These are phyloP conservation scores for Ramaria sp. DNA, from an alignment of 768 basidiomycete genomes.

Conservation along the genomic window DNA sequence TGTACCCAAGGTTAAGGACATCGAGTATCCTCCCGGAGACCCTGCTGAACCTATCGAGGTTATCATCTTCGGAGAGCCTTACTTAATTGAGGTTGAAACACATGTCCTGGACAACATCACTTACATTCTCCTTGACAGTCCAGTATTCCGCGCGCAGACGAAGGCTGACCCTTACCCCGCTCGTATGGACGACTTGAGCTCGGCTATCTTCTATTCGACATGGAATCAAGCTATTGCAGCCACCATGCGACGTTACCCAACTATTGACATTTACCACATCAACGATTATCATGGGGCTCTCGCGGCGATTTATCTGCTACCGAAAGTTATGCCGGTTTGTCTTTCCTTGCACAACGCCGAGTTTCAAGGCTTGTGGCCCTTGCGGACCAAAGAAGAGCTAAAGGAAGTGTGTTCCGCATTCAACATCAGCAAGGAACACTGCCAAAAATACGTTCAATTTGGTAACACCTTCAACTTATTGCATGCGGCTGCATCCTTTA, in stretches of 20 bases:
- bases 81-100: slow-evolving; percentile 91
- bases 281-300: slow-evolving; percentile 95
- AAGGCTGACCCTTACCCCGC: slow-evolving; percentile 94
- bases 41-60: slow-evolving; percentile 92
- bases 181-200: slow-evolving; percentile 94
- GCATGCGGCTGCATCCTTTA: slow-evolving; percentile 87
- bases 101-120: slow-evolving; percentile 93
- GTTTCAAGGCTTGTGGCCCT: slow-evolving; percentile 94
- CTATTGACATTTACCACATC: slow-evolving; percentile 89
- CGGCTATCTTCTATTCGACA: slow-evolving; percentile 95
- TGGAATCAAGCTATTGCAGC: slow-evolving; percentile 97
- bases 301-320: slow-evolving; percentile 82
- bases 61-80: slow-evolving; percentile 91
- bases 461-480: slow-evolving; percentile 96
- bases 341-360: slow-evolving; percentile 94
- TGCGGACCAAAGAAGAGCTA: slow-evolving; percentile 96
- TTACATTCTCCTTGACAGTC: slow-evolving; percentile 86
- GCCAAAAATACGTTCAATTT: slow-evolving; percentile 95
- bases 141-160: slow-evolving; percentile 94
- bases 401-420: slow-evolving; percentile 97
- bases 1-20: slow-evolving; percentile 86
- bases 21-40: slow-evolving; percentile 88
- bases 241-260: slow-evolving; percentile 75
- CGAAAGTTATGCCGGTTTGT: slow-evolving; percentile 83
- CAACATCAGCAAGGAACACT: slow-evolving; percentile 93